A percentile compares a stretch with the other conserved stretches of the same genome.
Evolutionary conservation across 768 basidiomycete genomes (phyloP).

Genomic region (Macrolepiota fuliginosa): DNA sequence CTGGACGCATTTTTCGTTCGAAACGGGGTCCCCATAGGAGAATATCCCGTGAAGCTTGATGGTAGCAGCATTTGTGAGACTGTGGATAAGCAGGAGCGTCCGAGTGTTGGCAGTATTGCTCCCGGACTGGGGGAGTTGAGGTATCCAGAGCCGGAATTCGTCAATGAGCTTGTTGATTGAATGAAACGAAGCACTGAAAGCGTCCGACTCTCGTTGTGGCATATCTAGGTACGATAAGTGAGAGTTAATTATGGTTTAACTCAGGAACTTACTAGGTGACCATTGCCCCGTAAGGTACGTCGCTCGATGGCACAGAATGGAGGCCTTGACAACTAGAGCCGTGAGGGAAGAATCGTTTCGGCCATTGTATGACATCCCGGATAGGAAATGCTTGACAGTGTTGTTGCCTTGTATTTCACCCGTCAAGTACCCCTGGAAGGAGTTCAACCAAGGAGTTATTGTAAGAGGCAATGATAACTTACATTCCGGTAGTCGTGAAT

Average conservation of each 20-base stretch:
- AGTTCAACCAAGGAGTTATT: conserved; percentile 13
- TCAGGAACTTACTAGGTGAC: conserved; percentile 33
- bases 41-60: conserved; percentile 54
- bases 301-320: conserved; percentile 57
- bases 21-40: conserved; percentile 37
- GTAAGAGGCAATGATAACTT: conserved; percentile 13
- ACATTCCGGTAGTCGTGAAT: conserved; percentile 37
- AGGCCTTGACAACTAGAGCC: conserved; percentile 50
- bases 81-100: conserved; percentile 43
- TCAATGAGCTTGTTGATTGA: conserved; percentile 46
- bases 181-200: conserved; percentile 41
- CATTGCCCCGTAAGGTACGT: conserved; percentile 50
- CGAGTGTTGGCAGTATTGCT: conserved; percentile 33
- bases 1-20: conserved; percentile 40
- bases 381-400: conserved; percentile 50
- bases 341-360: conserved; percentile 35
- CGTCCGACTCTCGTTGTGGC: conserved; percentile 36
- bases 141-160: conserved; percentile 32
- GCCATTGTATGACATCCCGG: conserved; percentile 27
- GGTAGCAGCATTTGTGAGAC: conserved; percentile 44
- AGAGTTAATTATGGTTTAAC: neutral
- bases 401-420: conserved; percentile 41
- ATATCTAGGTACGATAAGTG: conserved; percentile 30
- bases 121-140: conserved; percentile 28
- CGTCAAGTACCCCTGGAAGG: conserved; percentile 40